These are phyloP conservation scores for Pestalotiopsis sp. DNA, from an alignment of 2,329 filamentous ascomycete species.

Conservation along the genomic window DNA sequence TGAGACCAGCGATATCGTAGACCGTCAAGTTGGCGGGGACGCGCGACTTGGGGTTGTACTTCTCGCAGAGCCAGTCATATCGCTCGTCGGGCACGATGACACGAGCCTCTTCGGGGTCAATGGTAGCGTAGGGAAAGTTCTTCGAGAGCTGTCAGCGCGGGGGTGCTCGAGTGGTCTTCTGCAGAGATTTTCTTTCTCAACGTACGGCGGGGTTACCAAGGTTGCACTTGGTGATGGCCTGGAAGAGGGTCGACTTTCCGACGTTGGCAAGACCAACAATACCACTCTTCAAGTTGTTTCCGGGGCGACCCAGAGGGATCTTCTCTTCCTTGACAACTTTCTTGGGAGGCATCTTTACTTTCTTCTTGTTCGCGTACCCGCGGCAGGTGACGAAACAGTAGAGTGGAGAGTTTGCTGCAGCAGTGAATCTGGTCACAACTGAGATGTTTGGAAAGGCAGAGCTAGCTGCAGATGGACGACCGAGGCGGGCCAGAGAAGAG, in stretches of 20 bases:
- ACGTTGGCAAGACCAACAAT: constrained; percentile 99
- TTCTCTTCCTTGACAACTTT: constrained; percentile 92
- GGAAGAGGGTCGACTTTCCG: constrained; percentile 98
- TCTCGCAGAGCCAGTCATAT: constrained; percentile 92
- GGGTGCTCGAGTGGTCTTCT: constrained; percentile 20
- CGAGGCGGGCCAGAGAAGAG: constrained; percentile 54
- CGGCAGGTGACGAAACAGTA: constrained; percentile 49
- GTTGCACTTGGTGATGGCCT: constrained; percentile 97
- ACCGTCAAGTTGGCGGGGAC: constrained; percentile 98
- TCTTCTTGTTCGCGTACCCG: constrained; percentile 61
- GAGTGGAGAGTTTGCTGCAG: constrained; percentile 26
- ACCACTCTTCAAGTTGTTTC: constrained; percentile 98
- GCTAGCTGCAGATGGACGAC: constrained; percentile 65
- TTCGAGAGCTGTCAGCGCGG: constrained; percentile 43
- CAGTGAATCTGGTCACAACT: constrained; percentile 50
- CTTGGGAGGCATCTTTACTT: constrained; percentile 88
- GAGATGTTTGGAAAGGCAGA: constrained; percentile 59
- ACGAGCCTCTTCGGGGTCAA: constrained; percentile 96
- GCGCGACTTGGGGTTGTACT: constrained; percentile 96
- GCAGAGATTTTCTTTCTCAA: constrained; percentile 32
- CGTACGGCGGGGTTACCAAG: constrained; percentile 95
- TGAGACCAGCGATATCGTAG: constrained; percentile 98
- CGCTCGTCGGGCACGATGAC: constrained; percentile 96
- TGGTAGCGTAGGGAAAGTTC: constrained; percentile 99
- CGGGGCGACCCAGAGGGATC: constrained; percentile 91